phyloP scores from a whole-genome alignment of 306 rosid genomes.

The Quercus gilva region DNA sequence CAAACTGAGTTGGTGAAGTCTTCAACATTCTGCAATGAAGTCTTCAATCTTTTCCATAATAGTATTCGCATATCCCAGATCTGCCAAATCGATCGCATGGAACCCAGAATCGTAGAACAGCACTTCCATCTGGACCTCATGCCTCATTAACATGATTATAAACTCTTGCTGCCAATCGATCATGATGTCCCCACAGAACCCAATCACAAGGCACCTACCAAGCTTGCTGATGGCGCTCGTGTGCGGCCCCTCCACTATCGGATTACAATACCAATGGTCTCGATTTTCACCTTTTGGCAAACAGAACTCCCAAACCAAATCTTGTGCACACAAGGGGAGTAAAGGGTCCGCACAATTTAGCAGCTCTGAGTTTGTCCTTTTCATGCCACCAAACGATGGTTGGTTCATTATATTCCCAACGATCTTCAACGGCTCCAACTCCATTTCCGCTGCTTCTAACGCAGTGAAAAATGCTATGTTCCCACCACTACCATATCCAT shows the following conservation, averaged over 20 bases:
- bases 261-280: slow-evolving; percentile 69
- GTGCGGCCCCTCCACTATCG: slow-evolving; percentile 45
- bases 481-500: slow-evolving; percentile 50
- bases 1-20: too few species aligned
- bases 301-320: slow-evolving; percentile 53
- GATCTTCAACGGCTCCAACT: slow-evolving; percentile 43
- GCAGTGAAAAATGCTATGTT: slow-evolving; percentile 50
- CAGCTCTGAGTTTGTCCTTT: slow-evolving; percentile 53
- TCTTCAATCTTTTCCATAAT: slow-evolving; percentile 42
- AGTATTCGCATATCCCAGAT: slow-evolving; percentile 27
- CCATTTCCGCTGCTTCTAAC: neutral
- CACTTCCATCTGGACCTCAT: slow-evolving; percentile 57
- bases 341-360: slow-evolving; percentile 43
- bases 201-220: slow-evolving; percentile 47
- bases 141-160: slow-evolving; percentile 45
- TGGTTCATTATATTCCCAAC: slow-evolving; percentile 62
- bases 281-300: slow-evolving; percentile 45
- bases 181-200: slow-evolving; percentile 59
- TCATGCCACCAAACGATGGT: slow-evolving; percentile 62
- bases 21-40: slow-evolving; percentile 20
- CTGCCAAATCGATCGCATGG: slow-evolving; percentile 53
- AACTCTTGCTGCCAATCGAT: slow-evolving; percentile 56
- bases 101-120: slow-evolving; percentile 56
- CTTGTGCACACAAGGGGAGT: slow-evolving; percentile 55
- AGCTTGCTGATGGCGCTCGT: slow-evolving; percentile 21